These are phyloP conservation scores for Rhodocollybia butyracea DNA, from an alignment of 768 basidiomycete genomes.

Conservation along the genomic window DNA sequence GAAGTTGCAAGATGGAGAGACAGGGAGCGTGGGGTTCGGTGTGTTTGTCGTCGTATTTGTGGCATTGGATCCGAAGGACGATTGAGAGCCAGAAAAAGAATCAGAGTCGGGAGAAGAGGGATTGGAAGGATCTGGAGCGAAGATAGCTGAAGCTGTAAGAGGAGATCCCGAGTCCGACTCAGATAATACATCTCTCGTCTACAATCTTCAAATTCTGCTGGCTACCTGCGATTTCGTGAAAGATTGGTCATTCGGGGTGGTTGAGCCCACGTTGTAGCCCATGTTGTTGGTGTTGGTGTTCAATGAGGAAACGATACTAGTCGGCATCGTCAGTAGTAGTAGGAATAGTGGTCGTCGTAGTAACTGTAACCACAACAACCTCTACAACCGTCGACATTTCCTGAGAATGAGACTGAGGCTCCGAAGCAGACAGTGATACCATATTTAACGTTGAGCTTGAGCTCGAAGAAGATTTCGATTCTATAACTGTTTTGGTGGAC, in stretches of 20 bases:
- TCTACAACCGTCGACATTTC: not conserved
- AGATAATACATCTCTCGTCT: conserved; percentile 38
- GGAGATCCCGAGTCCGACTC: conserved; percentile 18
- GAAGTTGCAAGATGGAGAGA: conserved; percentile 55
- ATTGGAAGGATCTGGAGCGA: no score
- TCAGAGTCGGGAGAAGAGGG: conserved; percentile 10
- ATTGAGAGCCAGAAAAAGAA: no score
- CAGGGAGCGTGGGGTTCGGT: no score
- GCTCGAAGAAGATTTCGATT: no score
- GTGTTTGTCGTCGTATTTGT: no score
- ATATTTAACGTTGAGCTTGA: not conserved
- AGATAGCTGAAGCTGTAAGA: no score
- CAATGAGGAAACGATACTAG: conserved; percentile 5
- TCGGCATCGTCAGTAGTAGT: no score
- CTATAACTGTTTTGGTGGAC: not conserved
- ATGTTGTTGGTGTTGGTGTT: conserved; percentile 20
- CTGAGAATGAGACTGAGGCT: no score
- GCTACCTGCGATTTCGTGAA: conserved; percentile 47
- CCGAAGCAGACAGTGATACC: no score
- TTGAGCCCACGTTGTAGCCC: no score
- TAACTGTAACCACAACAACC: conserved; percentile 13
- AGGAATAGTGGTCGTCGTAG: no score
- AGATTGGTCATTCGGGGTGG: conserved; percentile 58
- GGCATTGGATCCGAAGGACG: not conserved
- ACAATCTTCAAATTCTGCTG: conserved; percentile 55